These are phyloP conservation scores for Raffaelea arxii DNA, from an alignment of 2,329 filamentous ascomycete genomes.

Conservation along the genomic window DNA sequence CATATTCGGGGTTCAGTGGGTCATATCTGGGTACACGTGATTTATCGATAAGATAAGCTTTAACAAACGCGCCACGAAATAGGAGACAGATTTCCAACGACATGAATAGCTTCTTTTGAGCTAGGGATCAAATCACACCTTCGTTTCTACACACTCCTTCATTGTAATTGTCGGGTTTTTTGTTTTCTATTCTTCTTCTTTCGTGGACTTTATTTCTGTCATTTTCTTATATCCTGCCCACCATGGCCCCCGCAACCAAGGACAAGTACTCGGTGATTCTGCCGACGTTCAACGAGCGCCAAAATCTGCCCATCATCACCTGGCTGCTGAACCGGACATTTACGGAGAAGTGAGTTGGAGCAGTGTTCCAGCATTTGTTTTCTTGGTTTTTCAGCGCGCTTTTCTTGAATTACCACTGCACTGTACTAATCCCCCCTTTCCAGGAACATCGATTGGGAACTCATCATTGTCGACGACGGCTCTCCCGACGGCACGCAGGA, in stretches of 20 bases:
- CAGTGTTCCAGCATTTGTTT: too few species aligned
- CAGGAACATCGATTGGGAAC: slow-evolving; percentile 90
- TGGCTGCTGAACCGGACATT: slow-evolving; percentile 93
- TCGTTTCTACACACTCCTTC: not conserved
- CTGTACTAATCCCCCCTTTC: too few species aligned
- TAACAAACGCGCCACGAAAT: not conserved
- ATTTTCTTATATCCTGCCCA: slow-evolving; percentile 32
- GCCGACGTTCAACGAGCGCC: slow-evolving; percentile 96
- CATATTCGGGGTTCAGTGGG: too few species aligned
- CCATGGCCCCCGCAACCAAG: slow-evolving; percentile 39
- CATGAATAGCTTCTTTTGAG: too few species aligned
- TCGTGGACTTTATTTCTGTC: not conserved
- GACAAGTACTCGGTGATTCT: slow-evolving; percentile 96
- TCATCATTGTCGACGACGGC: slow-evolving; percentile 97
- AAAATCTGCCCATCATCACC: slow-evolving; percentile 89
- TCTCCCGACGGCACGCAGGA: slow-evolving; percentile 92
- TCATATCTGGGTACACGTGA: too few species aligned
- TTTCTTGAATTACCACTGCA: too few species aligned
- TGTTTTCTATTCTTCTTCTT: not conserved
- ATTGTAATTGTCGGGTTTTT: not conserved
- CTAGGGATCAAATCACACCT: not conserved
- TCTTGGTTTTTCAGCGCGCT: too few species aligned
- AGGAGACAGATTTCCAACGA: not conserved
- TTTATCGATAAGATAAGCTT: not conserved
- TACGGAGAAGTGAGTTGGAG: slow-evolving; percentile 58